Percentiles rank a stretch among this genome's conserved stretches.
Conservation (phyloP, 768 basidiomycete species). For the Collybiopsis luxurians region DNA sequence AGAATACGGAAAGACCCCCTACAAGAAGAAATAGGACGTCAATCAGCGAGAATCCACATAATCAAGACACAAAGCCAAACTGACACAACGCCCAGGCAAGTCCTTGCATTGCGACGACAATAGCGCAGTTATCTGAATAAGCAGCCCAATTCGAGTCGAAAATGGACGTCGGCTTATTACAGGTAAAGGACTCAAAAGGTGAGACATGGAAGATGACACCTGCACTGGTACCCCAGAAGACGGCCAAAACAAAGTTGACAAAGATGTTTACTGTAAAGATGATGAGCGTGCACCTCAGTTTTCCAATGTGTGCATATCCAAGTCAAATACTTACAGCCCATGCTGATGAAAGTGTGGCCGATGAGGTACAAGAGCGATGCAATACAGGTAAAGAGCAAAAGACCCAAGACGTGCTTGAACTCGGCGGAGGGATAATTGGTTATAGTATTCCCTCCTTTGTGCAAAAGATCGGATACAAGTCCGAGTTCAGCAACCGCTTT, state of each 20-base stretch:
- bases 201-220: slow-evolving; percentile 25
- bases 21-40: background rate
- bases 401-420: slow-evolving; percentile 27
- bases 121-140: slow-evolving; percentile 21
- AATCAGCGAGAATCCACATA: background rate
- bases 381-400: slow-evolving; percentile 25
- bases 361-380: slow-evolving; percentile 22
- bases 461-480: slow-evolving; percentile 27
- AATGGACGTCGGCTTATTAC: slow-evolving; percentile 10
- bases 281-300: background rate
- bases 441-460: slow-evolving; percentile 24
- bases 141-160: slow-evolving; percentile 24
- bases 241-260: slow-evolving; percentile 23
- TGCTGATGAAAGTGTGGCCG: slow-evolving; percentile 21
- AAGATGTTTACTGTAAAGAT: slow-evolving; percentile 21
- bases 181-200: slow-evolving; percentile 24
- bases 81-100: slow-evolving; percentile 29
- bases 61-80: slow-evolving; percentile 12
- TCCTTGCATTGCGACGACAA: slow-evolving; percentile 26
- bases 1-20: slow-evolving; percentile 25
- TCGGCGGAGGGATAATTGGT: slow-evolving; percentile 24
- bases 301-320: background rate
- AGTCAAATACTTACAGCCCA: slow-evolving; percentile 24
- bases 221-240: slow-evolving; percentile 32
- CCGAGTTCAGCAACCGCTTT: slow-evolving; percentile 24